Base-by-base conservation (phyloP, 116 monocot species). In the Trichopus zeylanicus region DNA sequence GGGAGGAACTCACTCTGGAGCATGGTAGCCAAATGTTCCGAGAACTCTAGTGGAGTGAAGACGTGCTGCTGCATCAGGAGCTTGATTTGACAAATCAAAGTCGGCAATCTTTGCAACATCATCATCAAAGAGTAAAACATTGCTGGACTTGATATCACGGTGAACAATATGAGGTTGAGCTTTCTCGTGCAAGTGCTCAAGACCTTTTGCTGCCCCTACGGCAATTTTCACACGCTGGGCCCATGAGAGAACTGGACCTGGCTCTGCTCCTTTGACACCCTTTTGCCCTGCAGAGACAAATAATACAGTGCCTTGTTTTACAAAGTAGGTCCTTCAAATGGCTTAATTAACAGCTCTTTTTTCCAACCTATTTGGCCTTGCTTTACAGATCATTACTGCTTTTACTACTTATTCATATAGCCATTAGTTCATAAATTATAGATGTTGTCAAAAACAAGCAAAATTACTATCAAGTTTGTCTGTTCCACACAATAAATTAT, bases 21-120 rank as follows among this genome's bases (percentile, higher is more conserved):
- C 78, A 64, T 78, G 72, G 63, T 89, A 89, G 48, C 84, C 81
- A 76, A 89, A 89, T 6, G 89, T 89, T 58, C 84, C 89, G 62
- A 89, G 81, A 18, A 84, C 81, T 26, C 78, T 61, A 61, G 84
- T 89, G 26, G 84, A 84, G 21, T 84, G 84, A 59, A 84, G 84
- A 1, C 78, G 84, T 46, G 81, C 81, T 19, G 89, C 84, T 67
- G 55, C 75, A 51, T 78, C 84, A 42, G 78, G 81, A 52, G 78
- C 64, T 64, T 84, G 89, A 68, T 78, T 81, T 22, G 89, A 89
- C 20, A 81, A 62, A 63, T 84, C 81, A 73, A 89, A 89, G 63
- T 89, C 89, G 22, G 77, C 84, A 56, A 84, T 76, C 39, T 89
- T 89, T 27, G 89, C 84, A 34, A 81, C 67, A 57, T 84, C 68